A percentile compares a stretch with the other conserved stretches of the same genome.
Evolutionary conservation across 169 alveolate genomes (phyloP).

Genomic region (Pseudocohnilembus persalinus): DNA sequence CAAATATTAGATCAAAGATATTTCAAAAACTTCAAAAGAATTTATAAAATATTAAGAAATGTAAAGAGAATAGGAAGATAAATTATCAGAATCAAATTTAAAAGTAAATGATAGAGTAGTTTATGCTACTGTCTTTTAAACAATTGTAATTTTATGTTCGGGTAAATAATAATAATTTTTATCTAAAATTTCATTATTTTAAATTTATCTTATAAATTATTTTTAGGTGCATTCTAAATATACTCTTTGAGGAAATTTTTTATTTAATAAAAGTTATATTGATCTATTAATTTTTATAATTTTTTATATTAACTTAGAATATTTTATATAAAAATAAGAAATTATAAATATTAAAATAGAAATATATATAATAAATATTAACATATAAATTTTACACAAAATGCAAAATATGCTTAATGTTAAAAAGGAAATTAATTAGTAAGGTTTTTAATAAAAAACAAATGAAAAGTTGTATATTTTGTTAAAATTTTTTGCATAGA

Average conservation of each 20-base stretch:
- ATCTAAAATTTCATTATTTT: too few species aligned
- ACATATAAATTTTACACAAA: too few species aligned
- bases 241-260: conserved; percentile 16
- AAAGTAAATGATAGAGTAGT: conserved; percentile 25
- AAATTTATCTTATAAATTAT: not conserved
- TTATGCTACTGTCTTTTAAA: conserved; percentile 14
- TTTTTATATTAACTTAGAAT: too few species aligned
- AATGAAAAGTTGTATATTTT: too few species aligned
- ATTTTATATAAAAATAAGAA: too few species aligned
- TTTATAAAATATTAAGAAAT: conserved; percentile 9
- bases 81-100: not conserved
- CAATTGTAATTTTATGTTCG: conserved; percentile 23
- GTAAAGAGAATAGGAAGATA: conserved; percentile 12
- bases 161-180: not conserved
- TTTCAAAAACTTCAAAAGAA: conserved; percentile 9
- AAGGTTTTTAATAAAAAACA: too few species aligned
- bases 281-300: not conserved
- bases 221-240: conserved; percentile 10
- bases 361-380: too few species aligned
- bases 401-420: too few species aligned
- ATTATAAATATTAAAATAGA: too few species aligned
- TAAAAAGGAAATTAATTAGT: too few species aligned
- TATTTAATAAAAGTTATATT: conserved; percentile 4
- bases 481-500: too few species aligned
- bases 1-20: not conserved